These are phyloP conservation scores for Ogataea henricii DNA, from an alignment of 805 yeast genomes.

Conservation along the genomic window DNA sequence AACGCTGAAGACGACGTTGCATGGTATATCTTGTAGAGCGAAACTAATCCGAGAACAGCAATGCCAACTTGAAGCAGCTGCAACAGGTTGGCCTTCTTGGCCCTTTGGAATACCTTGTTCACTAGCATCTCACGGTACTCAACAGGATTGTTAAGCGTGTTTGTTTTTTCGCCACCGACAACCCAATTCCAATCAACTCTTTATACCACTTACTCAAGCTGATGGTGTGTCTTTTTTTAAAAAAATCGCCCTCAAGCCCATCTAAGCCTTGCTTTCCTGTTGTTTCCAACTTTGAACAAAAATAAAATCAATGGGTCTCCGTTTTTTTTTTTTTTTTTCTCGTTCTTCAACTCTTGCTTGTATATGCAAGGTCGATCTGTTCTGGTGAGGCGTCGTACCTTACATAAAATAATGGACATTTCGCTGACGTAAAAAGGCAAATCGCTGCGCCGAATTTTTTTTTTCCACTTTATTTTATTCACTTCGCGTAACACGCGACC, in stretches of 20 bases:
- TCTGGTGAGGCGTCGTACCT: slow-evolving; percentile 3
- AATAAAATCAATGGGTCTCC: not conserved
- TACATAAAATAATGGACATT: not conserved
- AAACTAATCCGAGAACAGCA: not conserved
- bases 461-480: too few species aligned
- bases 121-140: not conserved
- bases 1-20: not conserved
- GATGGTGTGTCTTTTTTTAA: too few species aligned
- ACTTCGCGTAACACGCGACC: too few species aligned
- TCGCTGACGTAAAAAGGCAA: not conserved
- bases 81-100: not conserved
- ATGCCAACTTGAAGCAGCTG: not conserved
- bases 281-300: not conserved
- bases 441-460: not conserved
- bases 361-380: slow-evolving; percentile 1
- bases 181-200: not conserved
- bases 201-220: too few species aligned
- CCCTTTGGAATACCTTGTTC: slow-evolving; percentile 1
- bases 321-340: not conserved
- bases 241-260: not conserved
- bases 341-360: not conserved
- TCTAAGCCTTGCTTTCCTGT: slow-evolving; percentile 3
- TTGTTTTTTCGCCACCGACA: not conserved
- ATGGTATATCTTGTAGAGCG: slow-evolving; percentile 3
- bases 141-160: not conserved